phyloP scores from a whole-genome alignment of 2,329 filamentous ascomycete genomes.

The Fusarium sp. region DNA sequence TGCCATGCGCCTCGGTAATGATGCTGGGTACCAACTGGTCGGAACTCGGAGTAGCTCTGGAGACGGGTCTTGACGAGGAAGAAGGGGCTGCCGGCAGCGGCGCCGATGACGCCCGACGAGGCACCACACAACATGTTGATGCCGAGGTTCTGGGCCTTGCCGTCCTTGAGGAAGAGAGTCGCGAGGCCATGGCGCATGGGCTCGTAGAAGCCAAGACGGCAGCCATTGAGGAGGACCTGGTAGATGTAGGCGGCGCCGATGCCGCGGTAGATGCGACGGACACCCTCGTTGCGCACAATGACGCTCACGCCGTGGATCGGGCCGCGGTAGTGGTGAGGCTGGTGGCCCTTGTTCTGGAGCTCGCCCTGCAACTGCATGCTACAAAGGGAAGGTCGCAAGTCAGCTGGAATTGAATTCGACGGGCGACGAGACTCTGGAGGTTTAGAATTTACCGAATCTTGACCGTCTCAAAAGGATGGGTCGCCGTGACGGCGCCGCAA shows the following conservation, averaged over 20 bases:
- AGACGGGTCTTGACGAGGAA: slow-evolving; percentile 98
- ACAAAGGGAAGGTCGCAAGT: slow-evolving; percentile 1
- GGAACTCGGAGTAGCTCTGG: slow-evolving; percentile 91
- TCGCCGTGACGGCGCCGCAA: slow-evolving; percentile 96
- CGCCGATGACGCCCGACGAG: slow-evolving; percentile 88
- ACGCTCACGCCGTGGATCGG: slow-evolving; percentile 92
- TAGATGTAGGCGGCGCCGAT: slow-evolving; percentile 95
- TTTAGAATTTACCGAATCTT: slow-evolving; percentile 83
- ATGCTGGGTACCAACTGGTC: slow-evolving; percentile 97
- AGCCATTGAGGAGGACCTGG: slow-evolving; percentile 96
- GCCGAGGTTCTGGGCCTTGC: slow-evolving; percentile 82
- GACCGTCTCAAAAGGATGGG: slow-evolving; percentile 97
- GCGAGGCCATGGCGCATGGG: slow-evolving; percentile 83
- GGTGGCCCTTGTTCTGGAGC: slow-evolving; percentile 85
- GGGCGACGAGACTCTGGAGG: background rate
- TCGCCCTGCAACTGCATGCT: slow-evolving; percentile 97
- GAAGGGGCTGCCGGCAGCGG: slow-evolving; percentile 93
- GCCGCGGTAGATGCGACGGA: slow-evolving; percentile 87
- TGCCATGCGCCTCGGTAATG: slow-evolving; percentile 88
- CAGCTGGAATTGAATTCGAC: background rate
- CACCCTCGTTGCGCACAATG: slow-evolving; percentile 90
- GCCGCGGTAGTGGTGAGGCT: slow-evolving; percentile 89
- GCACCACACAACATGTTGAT: slow-evolving; percentile 97
- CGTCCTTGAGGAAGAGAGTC: slow-evolving; percentile 76
- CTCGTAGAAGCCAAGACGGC: slow-evolving; percentile 97